Evolutionary conservation across 73 alveolate genomes (phyloP).

Genomic region (Effrenium voratum): DNA sequence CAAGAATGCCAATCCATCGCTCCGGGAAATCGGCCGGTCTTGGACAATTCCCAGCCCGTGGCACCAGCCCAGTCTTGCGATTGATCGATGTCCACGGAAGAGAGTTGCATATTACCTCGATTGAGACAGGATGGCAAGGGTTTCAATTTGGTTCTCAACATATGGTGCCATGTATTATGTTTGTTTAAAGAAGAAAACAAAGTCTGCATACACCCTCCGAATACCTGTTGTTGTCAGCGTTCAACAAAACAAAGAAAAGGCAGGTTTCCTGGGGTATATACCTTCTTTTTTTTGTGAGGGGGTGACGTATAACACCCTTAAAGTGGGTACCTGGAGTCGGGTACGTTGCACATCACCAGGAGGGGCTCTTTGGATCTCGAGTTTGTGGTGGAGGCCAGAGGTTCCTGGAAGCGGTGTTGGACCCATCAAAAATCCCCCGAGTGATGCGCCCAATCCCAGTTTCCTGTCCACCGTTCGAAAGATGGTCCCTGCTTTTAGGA

Average conservation of each 20-base stretch:
- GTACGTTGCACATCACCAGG: neutral
- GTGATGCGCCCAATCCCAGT: neutral
- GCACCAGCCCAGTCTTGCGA: neutral
- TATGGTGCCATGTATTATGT: too few species aligned
- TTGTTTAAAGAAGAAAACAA: too few species aligned
- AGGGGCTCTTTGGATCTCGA: conserved; percentile 76
- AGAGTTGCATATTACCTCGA: too few species aligned
- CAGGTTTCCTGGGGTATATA: neutral
- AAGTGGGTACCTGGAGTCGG: neutral
- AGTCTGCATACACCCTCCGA: too few species aligned
- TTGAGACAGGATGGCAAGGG: too few species aligned
- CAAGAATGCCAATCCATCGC: too few species aligned
- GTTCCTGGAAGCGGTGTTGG: neutral
- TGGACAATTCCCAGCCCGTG: conserved; percentile 12
- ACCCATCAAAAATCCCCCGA: neutral
- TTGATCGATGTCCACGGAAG: neutral
- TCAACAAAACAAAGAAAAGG: too few species aligned
- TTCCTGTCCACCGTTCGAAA: neutral
- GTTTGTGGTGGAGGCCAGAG: conserved; percentile 66
- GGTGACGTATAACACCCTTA: neutral
- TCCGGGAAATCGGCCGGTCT: too few species aligned
- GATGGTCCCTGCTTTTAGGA: neutral
- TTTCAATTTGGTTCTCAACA: too few species aligned
- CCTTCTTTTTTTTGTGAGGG: neutral
- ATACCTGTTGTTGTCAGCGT: too few species aligned